phyloP scores from a whole-genome alignment of 2,329 filamentous ascomycete genomes.

The Pyrenochaeta sp. region DNA sequence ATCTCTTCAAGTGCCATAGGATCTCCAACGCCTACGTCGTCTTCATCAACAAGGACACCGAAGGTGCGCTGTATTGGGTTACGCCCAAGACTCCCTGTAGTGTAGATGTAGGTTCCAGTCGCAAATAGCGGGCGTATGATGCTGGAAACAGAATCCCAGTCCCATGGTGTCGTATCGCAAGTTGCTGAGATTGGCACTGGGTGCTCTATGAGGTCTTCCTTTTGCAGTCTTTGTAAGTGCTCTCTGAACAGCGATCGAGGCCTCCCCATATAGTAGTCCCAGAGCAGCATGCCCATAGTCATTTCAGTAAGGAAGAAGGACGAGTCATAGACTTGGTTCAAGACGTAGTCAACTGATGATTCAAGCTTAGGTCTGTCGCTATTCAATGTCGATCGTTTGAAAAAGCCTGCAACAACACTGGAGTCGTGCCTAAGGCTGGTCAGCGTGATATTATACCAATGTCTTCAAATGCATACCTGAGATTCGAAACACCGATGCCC shows the following conservation, averaged over 20 bases:
- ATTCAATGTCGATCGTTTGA: constrained; percentile 5
- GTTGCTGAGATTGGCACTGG: not conserved
- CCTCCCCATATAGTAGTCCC: constrained; percentile 7
- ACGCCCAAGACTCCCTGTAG: too few species aligned
- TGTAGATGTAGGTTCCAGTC: constrained; percentile 1
- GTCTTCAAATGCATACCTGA: constrained; percentile 9
- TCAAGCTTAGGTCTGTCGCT: constrained; percentile 1
- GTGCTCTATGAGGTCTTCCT: constrained; percentile 2
- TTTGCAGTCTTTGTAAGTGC: constrained; percentile 1
- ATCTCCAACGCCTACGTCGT: too few species aligned
- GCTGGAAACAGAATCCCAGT: constrained; percentile 4
- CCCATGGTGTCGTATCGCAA: constrained; percentile 3
- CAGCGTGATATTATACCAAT: not conserved
- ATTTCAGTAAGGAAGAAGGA: constrained; percentile 9
- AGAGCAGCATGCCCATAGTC: constrained; percentile 8
- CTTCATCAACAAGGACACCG: too few species aligned
- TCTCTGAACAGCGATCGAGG: constrained; percentile 2
- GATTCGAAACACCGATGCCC: constrained; percentile 12
- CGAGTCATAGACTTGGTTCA: constrained; percentile 4
- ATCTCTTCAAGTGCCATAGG: too few species aligned
- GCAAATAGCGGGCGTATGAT: constrained; percentile 3
- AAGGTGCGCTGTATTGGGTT: too few species aligned
- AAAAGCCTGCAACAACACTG: constrained; percentile 8
- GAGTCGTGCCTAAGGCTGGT: too few species aligned
- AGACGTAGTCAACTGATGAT: constrained; percentile 2